A percentile compares a stretch with the other conserved stretches of the same genome.
Conservation (phyloP, 2,329 filamentous ascomycete species). For the Geosmithia morbida region DNA sequence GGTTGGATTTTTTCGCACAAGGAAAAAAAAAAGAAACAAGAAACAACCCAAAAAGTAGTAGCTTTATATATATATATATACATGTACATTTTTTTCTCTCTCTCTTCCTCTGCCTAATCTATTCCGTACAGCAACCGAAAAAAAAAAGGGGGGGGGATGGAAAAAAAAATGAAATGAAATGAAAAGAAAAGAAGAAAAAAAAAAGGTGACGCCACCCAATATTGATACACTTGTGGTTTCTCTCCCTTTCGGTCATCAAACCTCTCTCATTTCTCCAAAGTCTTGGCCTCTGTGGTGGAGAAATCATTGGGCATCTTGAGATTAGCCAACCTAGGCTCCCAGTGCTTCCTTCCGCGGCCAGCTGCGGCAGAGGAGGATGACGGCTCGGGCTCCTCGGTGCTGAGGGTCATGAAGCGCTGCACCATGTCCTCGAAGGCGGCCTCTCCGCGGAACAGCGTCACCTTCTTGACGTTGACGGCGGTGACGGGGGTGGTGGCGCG, state of each 20-base stretch:
- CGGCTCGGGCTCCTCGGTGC: constrained; percentile 5
- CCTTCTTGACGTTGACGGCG: constrained; percentile 65
- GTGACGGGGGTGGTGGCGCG: constrained; percentile 57
- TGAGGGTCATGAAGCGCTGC: constrained; percentile 18
- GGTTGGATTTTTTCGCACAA: not conserved
- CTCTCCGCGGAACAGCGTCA: constrained; percentile 63
- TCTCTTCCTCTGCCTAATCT: not conserved
- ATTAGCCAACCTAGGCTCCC: not conserved
- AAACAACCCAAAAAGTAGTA: not conserved
- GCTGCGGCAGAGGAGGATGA: not conserved
- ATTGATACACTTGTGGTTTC: not conserved
- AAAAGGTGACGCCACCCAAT: constrained; percentile 11
- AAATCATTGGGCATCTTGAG: constrained; percentile 1
- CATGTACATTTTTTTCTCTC: not conserved
- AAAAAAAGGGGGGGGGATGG: too few species aligned
- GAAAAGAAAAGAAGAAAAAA: too few species aligned
- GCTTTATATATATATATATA: not conserved
- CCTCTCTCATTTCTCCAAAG: constrained; percentile 11
- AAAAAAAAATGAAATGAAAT: too few species aligned
- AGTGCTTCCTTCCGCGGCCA: not conserved
- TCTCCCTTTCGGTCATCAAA: constrained; percentile 4
- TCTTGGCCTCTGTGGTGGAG: constrained; percentile 6
- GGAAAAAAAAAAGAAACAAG: not conserved
- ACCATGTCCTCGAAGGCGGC: constrained; percentile 54
- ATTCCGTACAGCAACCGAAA: constrained; percentile 9